A percentile compares a stretch with the other conserved stretches of the same genome.
phyloP scores from a whole-genome alignment of 176 grass and related monocot species.

The Bolboschoenus planiculmis region DNA sequence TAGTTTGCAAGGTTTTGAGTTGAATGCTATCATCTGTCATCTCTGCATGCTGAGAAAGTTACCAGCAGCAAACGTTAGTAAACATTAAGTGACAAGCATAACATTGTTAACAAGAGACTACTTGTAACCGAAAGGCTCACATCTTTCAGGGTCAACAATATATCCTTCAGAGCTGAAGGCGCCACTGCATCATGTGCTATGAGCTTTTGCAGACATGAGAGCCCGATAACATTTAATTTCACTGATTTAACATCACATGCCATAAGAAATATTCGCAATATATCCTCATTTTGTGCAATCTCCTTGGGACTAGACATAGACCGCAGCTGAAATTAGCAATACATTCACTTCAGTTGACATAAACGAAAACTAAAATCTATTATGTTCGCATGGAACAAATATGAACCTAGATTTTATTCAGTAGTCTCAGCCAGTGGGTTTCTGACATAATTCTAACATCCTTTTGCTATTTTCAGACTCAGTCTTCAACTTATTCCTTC shows the following conservation, averaged over 20 bases:
- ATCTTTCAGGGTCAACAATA: conserved; percentile 88
- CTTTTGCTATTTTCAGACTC: background rate
- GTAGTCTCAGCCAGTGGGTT: background rate
- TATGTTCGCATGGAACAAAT: background rate
- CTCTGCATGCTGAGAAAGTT: conserved; percentile 58
- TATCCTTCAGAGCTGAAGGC: conserved; percentile 70
- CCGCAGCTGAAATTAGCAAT: conserved; percentile 53
- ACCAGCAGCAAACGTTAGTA: conserved; percentile 27
- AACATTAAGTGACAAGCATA: conserved; percentile 8
- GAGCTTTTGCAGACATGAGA: conserved; percentile 98
- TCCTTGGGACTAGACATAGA: conserved; percentile 76
- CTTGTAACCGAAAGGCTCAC: conserved; percentile 42
- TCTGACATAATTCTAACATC: background rate
- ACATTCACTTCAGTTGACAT: conserved; percentile 1
- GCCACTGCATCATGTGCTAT: conserved; percentile 83
- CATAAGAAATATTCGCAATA: conserved; percentile 90
- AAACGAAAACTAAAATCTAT: background rate
- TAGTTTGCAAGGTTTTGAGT: conserved; percentile 93
- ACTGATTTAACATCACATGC: conserved; percentile 85
- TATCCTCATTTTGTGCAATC: conserved; percentile 86
- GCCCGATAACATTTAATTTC: conserved; percentile 91
- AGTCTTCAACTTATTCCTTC: background rate
- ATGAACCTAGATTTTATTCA: background rate
- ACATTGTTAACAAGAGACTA: conserved; percentile 7
- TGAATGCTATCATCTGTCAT: conserved; percentile 95